Percentiles rank a stretch among this genome's conserved stretches.
These are phyloP conservation scores for Rhododendron molle DNA, from an alignment of 148 eudicot genomes.

Conservation along the genomic window DNA sequence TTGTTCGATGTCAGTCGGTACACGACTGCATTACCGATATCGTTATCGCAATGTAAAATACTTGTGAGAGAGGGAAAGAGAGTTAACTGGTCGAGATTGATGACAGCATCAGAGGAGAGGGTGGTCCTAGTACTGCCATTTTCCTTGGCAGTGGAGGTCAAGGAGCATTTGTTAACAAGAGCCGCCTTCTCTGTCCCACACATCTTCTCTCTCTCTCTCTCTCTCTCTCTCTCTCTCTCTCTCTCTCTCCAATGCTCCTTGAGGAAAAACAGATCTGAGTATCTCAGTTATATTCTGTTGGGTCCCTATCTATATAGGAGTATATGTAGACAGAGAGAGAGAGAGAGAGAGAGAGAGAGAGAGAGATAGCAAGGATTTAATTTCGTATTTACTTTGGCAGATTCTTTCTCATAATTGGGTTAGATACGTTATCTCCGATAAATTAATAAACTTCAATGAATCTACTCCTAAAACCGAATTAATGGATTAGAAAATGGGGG, in stretches of 20 bases:
- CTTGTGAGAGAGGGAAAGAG: not conserved
- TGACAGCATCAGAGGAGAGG: conserved; percentile 5
- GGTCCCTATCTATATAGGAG: not conserved
- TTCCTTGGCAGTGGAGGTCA: not conserved
- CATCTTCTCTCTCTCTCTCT: conserved; percentile 13
- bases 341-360: not conserved
- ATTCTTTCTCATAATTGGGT: not conserved
- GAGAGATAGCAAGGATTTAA: not conserved
- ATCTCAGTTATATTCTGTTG: not conserved
- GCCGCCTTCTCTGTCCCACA: conserved; percentile 16
- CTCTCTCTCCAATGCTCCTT: not conserved
- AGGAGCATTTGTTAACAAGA: conserved; percentile 5
- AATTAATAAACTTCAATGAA: not conserved
- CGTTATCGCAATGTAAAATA: not conserved
- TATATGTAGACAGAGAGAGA: not conserved
- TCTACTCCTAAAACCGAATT: not conserved
- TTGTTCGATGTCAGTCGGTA: not conserved
- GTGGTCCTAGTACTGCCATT: conserved; percentile 7
- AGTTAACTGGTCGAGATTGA: conserved; percentile 39
- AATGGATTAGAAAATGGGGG: not conserved
- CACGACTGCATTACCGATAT: not conserved
- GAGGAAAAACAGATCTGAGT: not conserved
- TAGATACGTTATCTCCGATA: not conserved
- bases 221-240: not conserved
- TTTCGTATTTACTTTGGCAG: not conserved